phyloP scores from a whole-genome alignment of 2,329 filamentous ascomycete genomes.

The Neobulgaria alba region DNA sequence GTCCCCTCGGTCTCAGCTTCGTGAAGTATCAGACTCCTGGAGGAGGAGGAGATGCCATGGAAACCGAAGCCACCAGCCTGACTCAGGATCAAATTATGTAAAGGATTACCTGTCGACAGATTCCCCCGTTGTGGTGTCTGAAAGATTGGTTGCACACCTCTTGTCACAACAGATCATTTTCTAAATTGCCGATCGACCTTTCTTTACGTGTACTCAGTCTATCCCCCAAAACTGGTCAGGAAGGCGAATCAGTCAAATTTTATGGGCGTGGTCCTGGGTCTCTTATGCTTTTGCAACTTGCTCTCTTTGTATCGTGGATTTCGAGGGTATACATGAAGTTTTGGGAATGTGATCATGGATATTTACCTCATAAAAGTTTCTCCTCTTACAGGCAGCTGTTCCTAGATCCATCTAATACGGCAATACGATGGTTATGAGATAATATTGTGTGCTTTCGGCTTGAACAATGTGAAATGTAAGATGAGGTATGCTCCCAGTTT shows the following conservation, averaged over 20 bases:
- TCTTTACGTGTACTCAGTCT: background rate
- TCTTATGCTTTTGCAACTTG: background rate
- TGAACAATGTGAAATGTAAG: too few relatives aligned
- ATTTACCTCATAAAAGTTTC: background rate
- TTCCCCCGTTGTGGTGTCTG: background rate
- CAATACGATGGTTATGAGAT: background rate
- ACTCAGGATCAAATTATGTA: slow-evolving; percentile 99
- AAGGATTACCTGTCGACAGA: slow-evolving; percentile 1
- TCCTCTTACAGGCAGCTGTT: background rate
- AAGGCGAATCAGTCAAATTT: background rate
- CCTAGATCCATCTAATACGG: background rate
- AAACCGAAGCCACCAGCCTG: slow-evolving; percentile 67
- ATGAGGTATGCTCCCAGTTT: too few relatives aligned
- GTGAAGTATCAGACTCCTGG: slow-evolving; percentile 81
- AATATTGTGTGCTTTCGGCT: background rate
- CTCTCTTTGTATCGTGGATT: background rate
- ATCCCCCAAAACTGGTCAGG: background rate
- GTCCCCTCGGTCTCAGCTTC: slow-evolving; percentile 84
- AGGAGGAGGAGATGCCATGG: slow-evolving; percentile 56
- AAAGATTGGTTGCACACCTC: background rate
- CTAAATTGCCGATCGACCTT: background rate
- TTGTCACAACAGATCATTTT: background rate
- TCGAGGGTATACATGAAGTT: background rate
- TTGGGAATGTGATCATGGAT: background rate
- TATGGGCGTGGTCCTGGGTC: background rate